Base-by-base conservation (phyloP, 345 rosid genomes). In the Rhizophora mangle region DNA sequence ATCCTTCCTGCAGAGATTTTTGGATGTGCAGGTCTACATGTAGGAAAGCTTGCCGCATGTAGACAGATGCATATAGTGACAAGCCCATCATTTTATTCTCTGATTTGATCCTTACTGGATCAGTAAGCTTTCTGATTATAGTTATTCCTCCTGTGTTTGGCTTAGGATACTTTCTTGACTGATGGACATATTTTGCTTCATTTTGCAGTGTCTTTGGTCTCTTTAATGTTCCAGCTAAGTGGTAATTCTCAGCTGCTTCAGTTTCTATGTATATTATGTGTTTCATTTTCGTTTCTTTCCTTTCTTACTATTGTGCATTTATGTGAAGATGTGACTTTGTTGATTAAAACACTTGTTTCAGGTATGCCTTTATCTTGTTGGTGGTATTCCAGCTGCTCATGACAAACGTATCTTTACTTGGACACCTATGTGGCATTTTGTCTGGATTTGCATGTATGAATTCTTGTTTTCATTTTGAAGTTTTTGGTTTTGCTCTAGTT, bases 141-240 rank as follows among this genome's bases (percentile, higher is more conserved):
- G 60, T 56, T 24, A 9, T 1, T 43, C 19, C 49, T 43, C 49
- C 29, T 56, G 34, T 34, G 36, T 51, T 60, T 47, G 24, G 51
- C 49, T 11, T 59, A 6, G 15, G 60, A 19, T 57, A 52, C 39
- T 53, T 59, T 13, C 27, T 26, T 21, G 30, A 31, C 47, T 59
- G 64, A 68, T 47, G 39, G 30, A 21, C 59, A 34, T 8, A 30
- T 49, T 20, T 52, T 55, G 46, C 47, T 74, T 75, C 58, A 55
- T 69, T 84, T 74, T 85, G 92, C 92, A 92, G 98, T 79, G 85
- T 95, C 68, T 90, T 92, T 83, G 99, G 99, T 69, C 98, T 92
- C 82, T 90, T 95, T 79, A 92, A 95, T 63, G 94, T 95, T 64
- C 98, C 98, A 6, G 89, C 98, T 69, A 87, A 89, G 78, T 85